Conservation (phyloP, 257 asterid species). For the Thymus quinquecostatus region DNA sequence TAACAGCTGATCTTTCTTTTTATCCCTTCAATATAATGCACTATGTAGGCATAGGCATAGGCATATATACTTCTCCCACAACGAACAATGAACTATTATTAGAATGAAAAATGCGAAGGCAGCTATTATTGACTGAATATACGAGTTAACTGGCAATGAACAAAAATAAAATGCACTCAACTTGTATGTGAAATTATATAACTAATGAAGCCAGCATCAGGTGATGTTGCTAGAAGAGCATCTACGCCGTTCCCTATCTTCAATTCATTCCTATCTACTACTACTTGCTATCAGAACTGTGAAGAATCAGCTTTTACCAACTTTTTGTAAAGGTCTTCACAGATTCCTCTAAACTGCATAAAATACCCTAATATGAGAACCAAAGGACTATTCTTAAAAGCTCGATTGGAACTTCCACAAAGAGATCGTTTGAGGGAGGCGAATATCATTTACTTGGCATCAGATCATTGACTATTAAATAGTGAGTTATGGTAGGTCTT, state of each 20-base stretch:
- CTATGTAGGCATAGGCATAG: no score
- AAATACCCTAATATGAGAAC: slow-evolving; percentile 56
- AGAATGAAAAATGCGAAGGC: neutral
- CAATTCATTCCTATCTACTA: slow-evolving; percentile 55
- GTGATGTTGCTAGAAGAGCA: slow-evolving; percentile 32
- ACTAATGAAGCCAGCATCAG: neutral
- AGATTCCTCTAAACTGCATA: slow-evolving; percentile 69
- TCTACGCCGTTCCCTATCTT: slow-evolving; percentile 35
- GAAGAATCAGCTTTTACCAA: slow-evolving; percentile 48
- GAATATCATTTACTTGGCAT: slow-evolving; percentile 33
- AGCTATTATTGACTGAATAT: slow-evolving; percentile 11
- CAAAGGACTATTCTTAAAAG: slow-evolving; percentile 48
- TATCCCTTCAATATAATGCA: no score
- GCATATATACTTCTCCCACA: neutral
- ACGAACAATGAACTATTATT: neutral
- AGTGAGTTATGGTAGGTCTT: neutral
- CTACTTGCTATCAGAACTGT: slow-evolving; percentile 59
- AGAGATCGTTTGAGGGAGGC: slow-evolving; percentile 26
- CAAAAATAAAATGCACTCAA: neutral
- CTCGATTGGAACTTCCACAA: slow-evolving; percentile 45
- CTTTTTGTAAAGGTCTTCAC: slow-evolving; percentile 58
- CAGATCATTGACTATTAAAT: slow-evolving; percentile 28
- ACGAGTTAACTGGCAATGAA: neutral
- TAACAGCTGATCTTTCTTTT: no score
- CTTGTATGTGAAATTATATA: neutral